Evolutionary conservation across 345 rosid species (phyloP), one percentile per base, ranked within the genome.

Genomic region (Rubroshorea leprosula): DNA sequence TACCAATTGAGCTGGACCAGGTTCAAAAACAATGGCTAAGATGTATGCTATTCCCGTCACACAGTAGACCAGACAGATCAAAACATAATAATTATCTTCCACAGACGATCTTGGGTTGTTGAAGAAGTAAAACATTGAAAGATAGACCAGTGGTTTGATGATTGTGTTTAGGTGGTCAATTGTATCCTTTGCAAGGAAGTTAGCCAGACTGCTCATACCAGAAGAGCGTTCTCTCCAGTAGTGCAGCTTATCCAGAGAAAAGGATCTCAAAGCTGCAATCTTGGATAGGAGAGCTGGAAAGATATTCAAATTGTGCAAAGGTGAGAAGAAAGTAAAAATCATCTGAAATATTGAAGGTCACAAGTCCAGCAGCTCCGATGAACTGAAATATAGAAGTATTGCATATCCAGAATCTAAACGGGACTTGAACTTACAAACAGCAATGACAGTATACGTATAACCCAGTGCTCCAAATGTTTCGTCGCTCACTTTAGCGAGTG

Each of bases 51-150:
- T 78, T 22, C 99, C 97, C 3, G 95, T 87, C 24, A 94, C 96
- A 44, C 97, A 94, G 61, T 94, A 94, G 19, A 94, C 97, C 29
- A 94, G 84, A 68, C 96, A 87, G 56, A 80, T 39, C 58, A 94
- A 57, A 71, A 94, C 97, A 5, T 79, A 9, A 55, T 94, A 94
- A 51, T 94, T 90, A 68, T 87, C 99, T 0, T 54, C 31, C 2
- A 90, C 79, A 23, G 84, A 68, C 57, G 99, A 90, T 74, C 96
- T 74, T 8, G 96, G 99, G 64, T 84, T 90, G 83, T 90, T 94
- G 90, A 87, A 94, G 85, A 82, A 94, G 81, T 90, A 94, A 76
- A 90, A 87, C 99, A 94, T 94, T 12, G 99, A 90, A 53, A 90
- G 81, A 67, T 83, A 87, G 64, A 90, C 95, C 10, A 90, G 73